Evolutionary conservation across 1,284 basidiomycete species (phyloP).

Genomic region (Sanguinoderma infundibulare): DNA sequence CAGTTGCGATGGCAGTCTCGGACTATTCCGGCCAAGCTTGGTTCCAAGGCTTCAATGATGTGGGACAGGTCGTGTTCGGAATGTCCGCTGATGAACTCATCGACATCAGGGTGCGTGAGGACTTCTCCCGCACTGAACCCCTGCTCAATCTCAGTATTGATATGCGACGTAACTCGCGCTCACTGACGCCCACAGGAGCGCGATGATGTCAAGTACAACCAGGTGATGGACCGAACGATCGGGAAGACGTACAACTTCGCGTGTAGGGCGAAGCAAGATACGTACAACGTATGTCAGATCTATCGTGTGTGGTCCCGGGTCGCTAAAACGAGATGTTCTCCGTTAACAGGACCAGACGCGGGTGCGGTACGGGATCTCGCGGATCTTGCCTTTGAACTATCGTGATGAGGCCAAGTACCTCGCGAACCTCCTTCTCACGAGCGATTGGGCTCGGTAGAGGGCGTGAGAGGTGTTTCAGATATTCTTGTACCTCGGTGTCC

Average conservation of each 20-base stretch:
- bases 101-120: conserved; percentile 61
- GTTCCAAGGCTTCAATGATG: conserved; percentile 97
- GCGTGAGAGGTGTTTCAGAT: not conserved
- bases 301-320: not conserved
- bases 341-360: conserved; percentile 69
- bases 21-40: conserved; percentile 91
- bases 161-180: conserved; percentile 1
- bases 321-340: conserved; percentile 1
- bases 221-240: conserved; percentile 66
- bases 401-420: conserved; percentile 69
- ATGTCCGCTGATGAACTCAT: conserved; percentile 84
- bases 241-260: conserved; percentile 84
- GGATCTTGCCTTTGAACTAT: conserved; percentile 72
- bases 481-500: not conserved
- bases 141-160: not conserved
- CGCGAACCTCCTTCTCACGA: conserved; percentile 51
- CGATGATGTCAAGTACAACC: conserved; percentile 67
- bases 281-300: conserved; percentile 69
- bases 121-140: not conserved
- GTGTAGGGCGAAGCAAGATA: conserved; percentile 89
- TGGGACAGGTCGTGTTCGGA: conserved; percentile 79
- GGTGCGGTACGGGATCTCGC: conserved; percentile 82
- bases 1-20: conserved; percentile 87
- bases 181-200: conserved; percentile 52
- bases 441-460: conserved; percentile 25